These are phyloP conservation scores for Phytopythium litorale DNA, from an alignment of 352 stramenopile genomes.

Conservation along the genomic window DNA sequence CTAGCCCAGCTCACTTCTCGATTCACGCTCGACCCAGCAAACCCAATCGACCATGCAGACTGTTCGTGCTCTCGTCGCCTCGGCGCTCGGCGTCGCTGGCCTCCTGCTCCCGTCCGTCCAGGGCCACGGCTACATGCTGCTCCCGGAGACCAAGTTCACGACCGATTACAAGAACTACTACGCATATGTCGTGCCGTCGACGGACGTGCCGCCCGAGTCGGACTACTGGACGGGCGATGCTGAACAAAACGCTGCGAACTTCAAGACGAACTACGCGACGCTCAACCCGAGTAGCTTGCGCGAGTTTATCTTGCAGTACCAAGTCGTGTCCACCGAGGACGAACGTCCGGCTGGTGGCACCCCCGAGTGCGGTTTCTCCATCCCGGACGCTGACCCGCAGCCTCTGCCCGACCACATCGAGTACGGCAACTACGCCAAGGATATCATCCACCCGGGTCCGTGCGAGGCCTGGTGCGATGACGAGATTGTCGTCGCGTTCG, in stretches of 20 bases:
- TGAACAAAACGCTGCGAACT: slow-evolving; percentile 15
- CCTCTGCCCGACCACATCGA: slow-evolving; percentile 23
- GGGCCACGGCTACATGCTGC: slow-evolving; percentile 19
- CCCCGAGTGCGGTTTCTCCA: slow-evolving; percentile 25
- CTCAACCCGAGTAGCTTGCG: slow-evolving; percentile 10
- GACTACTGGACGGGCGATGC: slow-evolving; percentile 16
- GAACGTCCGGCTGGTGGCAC: slow-evolving; percentile 9
- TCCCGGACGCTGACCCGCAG: slow-evolving; percentile 16
- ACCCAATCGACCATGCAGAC: background rate
- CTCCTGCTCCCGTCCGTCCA: slow-evolving; percentile 14
- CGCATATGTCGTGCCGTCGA: slow-evolving; percentile 11
- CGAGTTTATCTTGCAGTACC: slow-evolving; percentile 11
- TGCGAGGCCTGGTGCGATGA: slow-evolving; percentile 45
- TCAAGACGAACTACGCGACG: slow-evolving; percentile 11
- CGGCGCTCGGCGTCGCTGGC: slow-evolving; percentile 1
- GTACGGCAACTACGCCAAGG: slow-evolving; percentile 22
- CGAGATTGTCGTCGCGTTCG: slow-evolving; percentile 34
- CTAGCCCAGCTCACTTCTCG: background rate
- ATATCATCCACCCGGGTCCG: slow-evolving; percentile 36
- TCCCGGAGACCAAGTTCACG: slow-evolving; percentile 21
- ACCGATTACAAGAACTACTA: slow-evolving; percentile 21
- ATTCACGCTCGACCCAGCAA: background rate
- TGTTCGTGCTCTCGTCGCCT: background rate
- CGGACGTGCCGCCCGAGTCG: slow-evolving; percentile 12
- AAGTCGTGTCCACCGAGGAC: slow-evolving; percentile 3